Evolutionary conservation across 2,329 filamentous ascomycete species (phyloP).

Genomic region (Fusarium citri): DNA sequence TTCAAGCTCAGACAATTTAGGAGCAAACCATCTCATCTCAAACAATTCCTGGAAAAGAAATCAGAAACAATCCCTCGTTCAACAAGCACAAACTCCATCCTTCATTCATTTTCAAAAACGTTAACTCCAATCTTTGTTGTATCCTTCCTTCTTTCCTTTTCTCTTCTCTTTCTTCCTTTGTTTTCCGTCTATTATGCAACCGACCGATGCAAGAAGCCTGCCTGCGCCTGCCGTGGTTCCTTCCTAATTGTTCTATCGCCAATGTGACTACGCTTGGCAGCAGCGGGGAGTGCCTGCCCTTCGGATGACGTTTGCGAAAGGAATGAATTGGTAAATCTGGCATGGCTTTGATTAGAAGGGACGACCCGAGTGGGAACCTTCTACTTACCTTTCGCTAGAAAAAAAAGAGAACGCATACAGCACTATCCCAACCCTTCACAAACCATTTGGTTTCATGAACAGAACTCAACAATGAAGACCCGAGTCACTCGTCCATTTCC

Average conservation of each 20-base stretch:
- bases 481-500: constrained; percentile 1
- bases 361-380: not conserved
- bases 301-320: constrained; percentile 1
- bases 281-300: constrained; percentile 2
- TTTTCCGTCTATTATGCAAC: constrained; percentile 3
- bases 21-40: not conserved
- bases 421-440: not conserved
- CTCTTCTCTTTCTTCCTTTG: constrained; percentile 3
- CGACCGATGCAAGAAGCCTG: constrained; percentile 6
- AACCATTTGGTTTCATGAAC: not conserved
- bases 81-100: not conserved
- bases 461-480: not conserved
- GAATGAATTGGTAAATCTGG: not conserved
- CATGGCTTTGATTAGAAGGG: not conserved
- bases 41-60: not conserved
- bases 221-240: not conserved
- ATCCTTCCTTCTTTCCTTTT: not conserved
- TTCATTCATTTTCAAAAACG: not conserved
- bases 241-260: not conserved
- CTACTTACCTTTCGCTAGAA: not conserved
- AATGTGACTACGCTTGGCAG: not conserved
- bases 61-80: not conserved
- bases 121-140: not conserved
- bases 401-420: not conserved
- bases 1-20: constrained; percentile 14